phyloP scores from a whole-genome alignment of 192 early-diverging fungal species.

The Lunasporangiospora selenospora region DNA sequence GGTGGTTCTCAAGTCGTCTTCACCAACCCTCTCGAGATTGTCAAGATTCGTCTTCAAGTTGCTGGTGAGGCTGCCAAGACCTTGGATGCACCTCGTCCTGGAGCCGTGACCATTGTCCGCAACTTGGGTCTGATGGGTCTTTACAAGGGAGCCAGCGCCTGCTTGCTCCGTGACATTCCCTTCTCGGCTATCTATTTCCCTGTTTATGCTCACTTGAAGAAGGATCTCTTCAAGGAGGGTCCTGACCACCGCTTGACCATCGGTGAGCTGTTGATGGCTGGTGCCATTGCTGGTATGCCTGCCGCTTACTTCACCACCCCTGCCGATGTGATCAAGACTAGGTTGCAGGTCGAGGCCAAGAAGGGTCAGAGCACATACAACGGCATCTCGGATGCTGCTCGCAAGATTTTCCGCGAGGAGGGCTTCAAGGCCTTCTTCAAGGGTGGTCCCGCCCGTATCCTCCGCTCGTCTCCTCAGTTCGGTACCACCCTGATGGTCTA shows the following conservation, averaged over 20 bases:
- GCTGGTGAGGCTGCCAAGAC: constrained; percentile 71
- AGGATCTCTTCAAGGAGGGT: constrained; percentile 82
- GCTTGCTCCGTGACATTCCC: constrained; percentile 88
- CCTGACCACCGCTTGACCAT: constrained; percentile 67
- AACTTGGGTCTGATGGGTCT: constrained; percentile 86
- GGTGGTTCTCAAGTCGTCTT: constrained; percentile 84
- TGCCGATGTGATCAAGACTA: constrained; percentile 94
- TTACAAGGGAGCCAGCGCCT: constrained; percentile 89
- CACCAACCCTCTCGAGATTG: constrained; percentile 95
- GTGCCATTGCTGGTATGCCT: constrained; percentile 93
- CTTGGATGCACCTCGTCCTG: constrained; percentile 53
- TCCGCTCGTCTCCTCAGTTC: constrained; percentile 90
- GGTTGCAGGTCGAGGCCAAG: constrained; percentile 88
- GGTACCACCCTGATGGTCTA: constrained; percentile 89
- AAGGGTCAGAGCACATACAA: constrained; percentile 83
- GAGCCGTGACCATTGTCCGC: constrained; percentile 83
- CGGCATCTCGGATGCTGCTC: constrained; percentile 79
- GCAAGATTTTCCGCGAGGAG: constrained; percentile 86
- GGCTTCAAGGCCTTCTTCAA: constrained; percentile 93
- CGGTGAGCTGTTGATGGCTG: constrained; percentile 74
- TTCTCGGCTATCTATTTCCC: constrained; percentile 96
- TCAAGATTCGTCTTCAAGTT: constrained; percentile 93
- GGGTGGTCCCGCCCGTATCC: constrained; percentile 84
- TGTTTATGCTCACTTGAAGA: constrained; percentile 90
- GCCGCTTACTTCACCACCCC: constrained; percentile 96